Evolutionary conservation across 768 basidiomycete species (phyloP), one percentile per base, ranked within the genome.

Genomic region (Phylloporus arenicola): DNA sequence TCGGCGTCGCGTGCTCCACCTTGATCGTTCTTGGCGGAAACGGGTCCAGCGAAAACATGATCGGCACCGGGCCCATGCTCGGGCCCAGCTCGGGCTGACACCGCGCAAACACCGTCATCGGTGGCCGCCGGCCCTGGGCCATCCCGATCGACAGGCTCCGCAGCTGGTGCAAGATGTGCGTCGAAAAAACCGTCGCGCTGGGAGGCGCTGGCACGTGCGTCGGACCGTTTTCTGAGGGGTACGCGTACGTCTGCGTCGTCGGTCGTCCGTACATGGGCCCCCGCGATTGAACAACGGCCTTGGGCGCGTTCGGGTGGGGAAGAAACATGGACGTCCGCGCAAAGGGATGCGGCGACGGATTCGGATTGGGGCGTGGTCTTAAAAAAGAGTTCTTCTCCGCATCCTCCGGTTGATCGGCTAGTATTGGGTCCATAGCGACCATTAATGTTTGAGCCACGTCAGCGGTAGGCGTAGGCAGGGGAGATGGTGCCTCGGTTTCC

Each of bases 251-350:
- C 17, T 65, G 69, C 19, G 51, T 19, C 12, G 42, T 49, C 45
- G 54, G 40, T 44, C 75, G 75, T 44, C 79, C 77, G 61, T 81
- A 85, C 80, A 84, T 79, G 3, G 82, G 83, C 0, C 82, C 82
- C 2, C 68, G 64, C 2, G 62, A 63, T 14, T 52, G 60, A 38
- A 24, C 30, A 2, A 45, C 52, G 29, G 65, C 53, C 48, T 77
- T 80, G 8, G 79, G 79, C 4, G 79, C 80, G 61, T 77, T 76
- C 1, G 79, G 79, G 56, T 81, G 79, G 0, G 79, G 79, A 33
- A 76, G 67, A 53, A 81, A 81, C 19, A 79, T 55, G 44, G 74
- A 75, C 17, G 69, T 65, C 20, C 75, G 69, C 11, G 56, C 43
- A 43, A 69, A 63, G 2, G 64, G 61, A 33, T 66, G 64, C 3